Evolutionary conservation across 257 asterid species (phyloP), one percentile per base, ranked within the genome.

Genomic region (Ophiorrhiza pumila): DNA sequence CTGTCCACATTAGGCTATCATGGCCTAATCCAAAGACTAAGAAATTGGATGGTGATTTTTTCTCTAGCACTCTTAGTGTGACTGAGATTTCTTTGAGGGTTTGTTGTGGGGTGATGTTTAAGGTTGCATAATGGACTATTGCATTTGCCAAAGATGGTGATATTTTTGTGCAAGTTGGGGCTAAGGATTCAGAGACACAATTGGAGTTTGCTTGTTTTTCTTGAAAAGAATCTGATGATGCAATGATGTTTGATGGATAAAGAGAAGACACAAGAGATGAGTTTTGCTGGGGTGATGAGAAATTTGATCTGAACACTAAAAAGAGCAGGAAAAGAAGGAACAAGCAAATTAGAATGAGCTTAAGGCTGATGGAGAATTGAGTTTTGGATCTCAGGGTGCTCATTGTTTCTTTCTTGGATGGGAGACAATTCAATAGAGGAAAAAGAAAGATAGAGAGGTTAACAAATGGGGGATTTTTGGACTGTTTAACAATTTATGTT

Each of bases 1-100:
- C 69, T 1, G 97, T 83, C 97, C 97, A 93, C 98, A 91, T 91
- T 60, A 93, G 88, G 81, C 96, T 91, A 76, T 91, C 98, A 65
- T 80, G 91, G 79, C 97, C 98, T 66, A 92, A 61, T 3, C 98
- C 96, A 75, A 92, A 92, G 37, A 93, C 92, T 17, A 89, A 76
- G 83, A 93, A 91, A 79, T 91, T 91, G 89, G 89, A 91, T 1
- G 97, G 98, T 0, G 95, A 89, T 68, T 82, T 91, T 14, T 77
- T 79, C 1, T 85, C 82, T 68, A 93, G 93, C 31, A 87, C 87
- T 78, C 80, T 78, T 1, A 89, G 82, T 67, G 98, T 85, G 37
- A 91, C 86, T 0, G 91, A 83, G 83, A 93, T 88, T 77, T 93
- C 98, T 0, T 77, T 83, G 57, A 76, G 23, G 65, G 98, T 89